Conservation (phyloP, 2,329 filamentous ascomycete species). For the Penicillium sp. region DNA sequence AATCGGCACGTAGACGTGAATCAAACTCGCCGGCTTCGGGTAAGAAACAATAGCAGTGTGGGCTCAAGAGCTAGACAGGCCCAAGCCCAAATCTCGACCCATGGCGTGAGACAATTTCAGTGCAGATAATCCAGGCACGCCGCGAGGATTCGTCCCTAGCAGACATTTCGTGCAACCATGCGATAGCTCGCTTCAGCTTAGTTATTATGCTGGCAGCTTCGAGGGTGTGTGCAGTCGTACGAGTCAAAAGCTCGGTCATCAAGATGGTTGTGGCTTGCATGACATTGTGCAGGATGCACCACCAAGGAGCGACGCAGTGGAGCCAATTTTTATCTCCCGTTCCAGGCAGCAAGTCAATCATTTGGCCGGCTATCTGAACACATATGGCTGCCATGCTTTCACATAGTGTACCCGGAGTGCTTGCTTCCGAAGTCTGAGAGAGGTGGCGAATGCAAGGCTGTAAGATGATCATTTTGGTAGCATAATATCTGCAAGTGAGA, state of each 20-base stretch:
- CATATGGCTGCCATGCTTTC: slow-evolving; percentile 38
- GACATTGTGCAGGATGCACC: slow-evolving; percentile 43
- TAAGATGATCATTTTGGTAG: slow-evolving; percentile 44
- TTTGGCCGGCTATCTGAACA: slow-evolving; percentile 36
- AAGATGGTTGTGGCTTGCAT: slow-evolving; percentile 44
- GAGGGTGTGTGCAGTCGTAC: slow-evolving; percentile 31
- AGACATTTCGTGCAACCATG: slow-evolving; percentile 41
- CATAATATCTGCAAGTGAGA: slow-evolving; percentile 46
- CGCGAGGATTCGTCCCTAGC: slow-evolving; percentile 34
- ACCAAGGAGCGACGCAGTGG: slow-evolving; percentile 40
- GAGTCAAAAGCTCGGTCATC: slow-evolving; percentile 39
- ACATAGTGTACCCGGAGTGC: slow-evolving; percentile 32
- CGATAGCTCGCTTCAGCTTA: slow-evolving; percentile 35
- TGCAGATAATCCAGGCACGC: slow-evolving; percentile 37
- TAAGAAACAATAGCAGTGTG: too few relatives aligned
- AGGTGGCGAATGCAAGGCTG: slow-evolving; percentile 46
- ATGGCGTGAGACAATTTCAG: slow-evolving; percentile 26
- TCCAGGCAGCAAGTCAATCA: slow-evolving; percentile 39
- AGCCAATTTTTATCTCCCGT: slow-evolving; percentile 34
- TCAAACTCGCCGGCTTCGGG: too few relatives aligned
- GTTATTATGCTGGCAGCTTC: slow-evolving; percentile 29
- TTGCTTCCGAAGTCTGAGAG: slow-evolving; percentile 28
- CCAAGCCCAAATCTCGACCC: slow-evolving; percentile 14
- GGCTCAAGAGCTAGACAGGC: background rate
- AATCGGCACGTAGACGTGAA: background rate